A percentile compares a stretch with the other conserved stretches of the same genome.
Conservation (phyloP, 805 yeast species). For the Wickerhamiella musiphila region DNA sequence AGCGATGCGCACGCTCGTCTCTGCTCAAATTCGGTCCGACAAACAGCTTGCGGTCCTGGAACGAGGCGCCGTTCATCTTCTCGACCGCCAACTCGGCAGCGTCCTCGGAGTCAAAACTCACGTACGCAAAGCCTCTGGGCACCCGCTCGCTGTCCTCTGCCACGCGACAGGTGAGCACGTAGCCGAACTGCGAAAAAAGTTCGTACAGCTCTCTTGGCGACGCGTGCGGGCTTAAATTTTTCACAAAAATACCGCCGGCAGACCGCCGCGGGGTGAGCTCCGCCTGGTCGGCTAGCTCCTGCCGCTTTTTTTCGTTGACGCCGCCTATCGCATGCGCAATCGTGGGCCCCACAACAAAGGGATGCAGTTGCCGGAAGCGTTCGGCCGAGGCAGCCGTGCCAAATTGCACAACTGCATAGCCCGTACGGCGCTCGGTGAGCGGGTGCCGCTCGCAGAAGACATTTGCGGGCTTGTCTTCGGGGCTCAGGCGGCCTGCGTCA, state of each 20-base stretch:
- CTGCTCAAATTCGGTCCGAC: conserved; percentile 51
- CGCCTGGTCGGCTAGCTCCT: no score
- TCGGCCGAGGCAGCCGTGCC: no score
- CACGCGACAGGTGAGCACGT: conserved; percentile 12
- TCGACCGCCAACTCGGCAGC: conserved; percentile 12
- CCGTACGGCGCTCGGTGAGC: no score
- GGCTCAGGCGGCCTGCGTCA: no score
- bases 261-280: no score
- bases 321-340: no score
- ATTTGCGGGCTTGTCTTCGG: no score
- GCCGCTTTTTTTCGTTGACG: no score
- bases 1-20: conserved; percentile 36
- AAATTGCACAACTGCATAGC: no score
- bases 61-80: conserved; percentile 10
- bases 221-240: conserved; percentile 58
- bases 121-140: conserved; percentile 16
- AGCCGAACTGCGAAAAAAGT: conserved; percentile 11
- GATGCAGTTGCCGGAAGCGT: no score
- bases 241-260: conserved; percentile 39
- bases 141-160: conserved; percentile 13
- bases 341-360: no score
- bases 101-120: conserved; percentile 8
- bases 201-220: conserved; percentile 20
- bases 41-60: conserved; percentile 24
- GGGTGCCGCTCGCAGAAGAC: no score